A percentile compares a stretch with the other conserved stretches of the same genome.
phyloP scores from a whole-genome alignment of 768 basidiomycete genomes.

The Hygrophorus russula region DNA sequence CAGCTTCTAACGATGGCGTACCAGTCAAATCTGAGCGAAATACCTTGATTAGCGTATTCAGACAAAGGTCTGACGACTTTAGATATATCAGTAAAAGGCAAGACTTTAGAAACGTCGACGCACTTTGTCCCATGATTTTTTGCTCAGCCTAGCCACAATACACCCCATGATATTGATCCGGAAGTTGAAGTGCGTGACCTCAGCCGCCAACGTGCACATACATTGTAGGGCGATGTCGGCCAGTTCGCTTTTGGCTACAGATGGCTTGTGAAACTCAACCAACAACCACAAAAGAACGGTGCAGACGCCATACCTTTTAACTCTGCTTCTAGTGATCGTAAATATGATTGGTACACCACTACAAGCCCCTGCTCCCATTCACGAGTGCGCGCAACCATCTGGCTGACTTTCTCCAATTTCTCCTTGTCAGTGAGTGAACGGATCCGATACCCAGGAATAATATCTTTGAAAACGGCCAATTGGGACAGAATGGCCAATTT shows the following conservation, averaged over 20 bases:
- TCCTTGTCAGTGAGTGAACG: conserved; percentile 85
- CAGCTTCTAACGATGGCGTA: conserved; percentile 71
- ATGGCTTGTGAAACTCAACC: conserved; percentile 3
- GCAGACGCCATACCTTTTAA: conserved; percentile 53
- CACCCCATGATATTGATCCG: conserved; percentile 84
- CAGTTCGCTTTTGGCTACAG: conserved; percentile 51
- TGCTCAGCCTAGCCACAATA: conserved; percentile 72
- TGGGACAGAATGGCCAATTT: conserved; percentile 85
- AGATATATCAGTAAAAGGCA: conserved; percentile 7
- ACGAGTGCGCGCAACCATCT: conserved; percentile 79
- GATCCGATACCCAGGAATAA: conserved; percentile 93
- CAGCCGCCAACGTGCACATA: conserved; percentile 76
- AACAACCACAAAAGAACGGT: background rate
- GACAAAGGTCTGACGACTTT: conserved; percentile 79
- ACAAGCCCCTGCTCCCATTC: conserved; percentile 97
- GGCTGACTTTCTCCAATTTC: conserved; percentile 87
- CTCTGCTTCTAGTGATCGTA: conserved; percentile 76
- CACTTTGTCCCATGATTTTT: conserved; percentile 84
- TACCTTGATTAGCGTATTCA: conserved; percentile 69
- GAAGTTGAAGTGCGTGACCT: conserved; percentile 95
- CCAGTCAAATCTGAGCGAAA: conserved; percentile 80
- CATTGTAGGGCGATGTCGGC: conserved; percentile 65
- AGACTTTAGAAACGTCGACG: conserved; percentile 15
- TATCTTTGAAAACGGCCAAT: conserved; percentile 90
- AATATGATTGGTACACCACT: conserved; percentile 76